Percentiles rank a stretch among this genome's conserved stretches.
phyloP scores from a whole-genome alignment of 78 protist genomes.

The Speleostelium caveatum region DNA sequence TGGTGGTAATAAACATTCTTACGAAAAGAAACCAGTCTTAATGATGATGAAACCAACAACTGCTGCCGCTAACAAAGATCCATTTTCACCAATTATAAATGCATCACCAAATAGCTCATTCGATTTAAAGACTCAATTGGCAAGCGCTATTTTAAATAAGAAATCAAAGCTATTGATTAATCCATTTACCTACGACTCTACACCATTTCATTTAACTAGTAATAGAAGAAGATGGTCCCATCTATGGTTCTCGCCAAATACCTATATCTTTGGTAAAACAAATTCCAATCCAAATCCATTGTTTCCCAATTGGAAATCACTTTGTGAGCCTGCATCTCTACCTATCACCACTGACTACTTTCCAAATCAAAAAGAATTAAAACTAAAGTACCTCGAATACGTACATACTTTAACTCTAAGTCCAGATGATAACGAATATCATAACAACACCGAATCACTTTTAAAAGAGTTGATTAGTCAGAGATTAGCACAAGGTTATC shows the following conservation, averaged over 20 bases:
- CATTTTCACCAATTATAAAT: background rate
- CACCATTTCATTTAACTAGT: constrained; percentile 64
- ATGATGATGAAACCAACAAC: background rate
- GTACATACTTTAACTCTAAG: constrained; percentile 48
- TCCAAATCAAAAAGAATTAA: constrained; percentile 63
- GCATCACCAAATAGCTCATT: background rate
- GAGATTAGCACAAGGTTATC: constrained; percentile 78
- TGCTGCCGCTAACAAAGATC: too few species aligned
- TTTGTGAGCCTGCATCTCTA: constrained; percentile 78
- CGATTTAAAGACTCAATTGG: background rate
- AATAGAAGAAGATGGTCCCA: constrained; percentile 78
- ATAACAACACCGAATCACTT: constrained; percentile 52
- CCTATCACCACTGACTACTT: constrained; percentile 83
- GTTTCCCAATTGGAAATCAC: constrained; percentile 81
- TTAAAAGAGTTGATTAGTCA: constrained; percentile 74
- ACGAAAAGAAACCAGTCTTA: background rate
- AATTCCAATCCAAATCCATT: constrained; percentile 77
- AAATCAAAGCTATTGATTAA: constrained; percentile 29
- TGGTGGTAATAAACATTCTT: too few species aligned
- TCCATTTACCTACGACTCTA: constrained; percentile 54
- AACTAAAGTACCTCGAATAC: constrained; percentile 55
- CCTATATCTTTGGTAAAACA: constrained; percentile 67
- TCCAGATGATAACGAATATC: constrained; percentile 68
- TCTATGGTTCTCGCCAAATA: constrained; percentile 75
- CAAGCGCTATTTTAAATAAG: background rate